phyloP scores from a whole-genome alignment of 202 grass and related monocot genomes.

The Elaeis oleifera region DNA sequence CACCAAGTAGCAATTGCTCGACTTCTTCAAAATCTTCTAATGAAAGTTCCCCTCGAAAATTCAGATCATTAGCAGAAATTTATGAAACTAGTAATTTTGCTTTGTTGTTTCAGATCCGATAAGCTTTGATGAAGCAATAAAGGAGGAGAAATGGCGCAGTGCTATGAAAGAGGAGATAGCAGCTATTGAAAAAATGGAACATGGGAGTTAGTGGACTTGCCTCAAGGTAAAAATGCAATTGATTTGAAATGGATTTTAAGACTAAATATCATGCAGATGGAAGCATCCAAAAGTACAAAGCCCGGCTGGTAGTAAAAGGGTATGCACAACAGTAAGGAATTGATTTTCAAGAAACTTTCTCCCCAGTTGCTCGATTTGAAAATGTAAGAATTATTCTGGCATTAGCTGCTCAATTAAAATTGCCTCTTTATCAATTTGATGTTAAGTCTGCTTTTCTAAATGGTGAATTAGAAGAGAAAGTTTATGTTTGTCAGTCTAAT shows the following conservation, averaged over 20 bases:
- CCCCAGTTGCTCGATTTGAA: too few species aligned
- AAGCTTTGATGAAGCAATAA: not conserved
- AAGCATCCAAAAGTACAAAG: not conserved
- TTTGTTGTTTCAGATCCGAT: not conserved
- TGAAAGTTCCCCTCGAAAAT: not conserved
- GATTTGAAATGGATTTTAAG: not conserved
- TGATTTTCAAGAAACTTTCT: too few species aligned
- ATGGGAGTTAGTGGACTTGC: not conserved
- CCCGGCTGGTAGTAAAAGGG: not conserved
- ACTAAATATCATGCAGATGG: not conserved
- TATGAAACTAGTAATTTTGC: not conserved
- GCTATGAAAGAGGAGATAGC: conserved; percentile 1
- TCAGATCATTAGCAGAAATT: not conserved
- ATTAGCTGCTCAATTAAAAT: too few species aligned
- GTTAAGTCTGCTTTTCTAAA: too few species aligned
- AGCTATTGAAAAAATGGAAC: not conserved
- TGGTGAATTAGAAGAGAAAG: too few species aligned
- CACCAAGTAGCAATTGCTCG: too few species aligned
- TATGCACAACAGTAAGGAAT: too few species aligned
- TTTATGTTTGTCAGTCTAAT: too few species aligned
- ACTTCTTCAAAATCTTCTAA: too few species aligned
- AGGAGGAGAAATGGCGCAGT: not conserved
- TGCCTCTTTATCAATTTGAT: too few species aligned
- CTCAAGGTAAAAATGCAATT: not conserved
- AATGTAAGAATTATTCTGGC: too few species aligned